These are phyloP conservation scores for Epichloe amarillans DNA, from an alignment of 2,329 filamentous ascomycete genomes.

Conservation along the genomic window DNA sequence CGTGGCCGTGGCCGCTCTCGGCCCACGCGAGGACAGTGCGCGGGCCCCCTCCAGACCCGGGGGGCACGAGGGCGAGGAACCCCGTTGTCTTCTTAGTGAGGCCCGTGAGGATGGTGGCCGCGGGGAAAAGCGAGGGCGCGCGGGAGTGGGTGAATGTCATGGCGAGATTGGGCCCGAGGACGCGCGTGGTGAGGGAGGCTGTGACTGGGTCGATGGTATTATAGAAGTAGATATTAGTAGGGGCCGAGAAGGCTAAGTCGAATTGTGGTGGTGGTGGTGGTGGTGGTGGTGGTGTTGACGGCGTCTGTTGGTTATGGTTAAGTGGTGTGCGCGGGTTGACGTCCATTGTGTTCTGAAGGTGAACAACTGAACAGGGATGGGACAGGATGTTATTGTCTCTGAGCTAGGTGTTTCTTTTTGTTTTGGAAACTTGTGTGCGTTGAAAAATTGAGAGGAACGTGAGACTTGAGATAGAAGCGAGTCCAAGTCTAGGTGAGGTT, in stretches of 20 bases:
- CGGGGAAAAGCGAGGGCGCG: conserved; percentile 3
- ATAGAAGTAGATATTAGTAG: conserved; percentile 18
- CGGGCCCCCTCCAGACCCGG: not conserved
- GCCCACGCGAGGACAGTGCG: conserved; percentile 19
- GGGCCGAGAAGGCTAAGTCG: conserved; percentile 9
- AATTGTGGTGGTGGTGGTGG: conserved; percentile 7
- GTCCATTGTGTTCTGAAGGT: not conserved
- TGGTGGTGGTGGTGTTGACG: not conserved
- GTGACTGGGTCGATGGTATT: conserved; percentile 15
- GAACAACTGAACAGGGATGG: no score
- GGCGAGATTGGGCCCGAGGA: conserved; percentile 19
- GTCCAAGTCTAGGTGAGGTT: no score
- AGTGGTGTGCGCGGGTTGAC: not conserved
- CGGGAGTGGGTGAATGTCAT: conserved; percentile 17
- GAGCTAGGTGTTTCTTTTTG: no score
- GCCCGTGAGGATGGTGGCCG: conserved; percentile 1
- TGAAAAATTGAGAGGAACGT: no score
- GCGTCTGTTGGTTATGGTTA: not conserved
- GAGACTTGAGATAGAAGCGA: no score
- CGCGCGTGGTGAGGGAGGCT: conserved; percentile 16
- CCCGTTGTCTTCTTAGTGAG: conserved; percentile 20
- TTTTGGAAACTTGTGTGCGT: no score
- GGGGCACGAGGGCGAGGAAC: conserved; percentile 16
- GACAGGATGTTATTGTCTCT: no score
- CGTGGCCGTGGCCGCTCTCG: conserved; percentile 21